Conservation (phyloP, 495 filamentous ascomycete species). For the Trichocladium uniseriatum region DNA sequence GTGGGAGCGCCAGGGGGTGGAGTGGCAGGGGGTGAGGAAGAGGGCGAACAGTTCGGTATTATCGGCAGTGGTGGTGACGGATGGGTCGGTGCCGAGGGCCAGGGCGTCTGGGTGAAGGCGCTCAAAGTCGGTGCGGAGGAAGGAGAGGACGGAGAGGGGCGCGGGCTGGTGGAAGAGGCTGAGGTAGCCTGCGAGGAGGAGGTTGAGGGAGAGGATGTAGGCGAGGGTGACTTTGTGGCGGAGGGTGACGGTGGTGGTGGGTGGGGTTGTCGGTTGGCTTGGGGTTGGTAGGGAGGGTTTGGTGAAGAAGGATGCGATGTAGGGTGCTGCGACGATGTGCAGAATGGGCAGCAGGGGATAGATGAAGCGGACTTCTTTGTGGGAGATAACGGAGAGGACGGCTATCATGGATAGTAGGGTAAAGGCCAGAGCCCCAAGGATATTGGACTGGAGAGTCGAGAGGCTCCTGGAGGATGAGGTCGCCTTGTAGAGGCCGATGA, state of each 20-base stretch:
- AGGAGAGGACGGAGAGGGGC: slow-evolving; percentile 58
- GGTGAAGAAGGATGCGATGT: slow-evolving; percentile 57
- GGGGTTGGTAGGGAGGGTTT: slow-evolving; percentile 16
- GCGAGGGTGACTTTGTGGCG: slow-evolving; percentile 46
- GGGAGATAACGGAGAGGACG: slow-evolving; percentile 68
- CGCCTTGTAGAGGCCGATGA: slow-evolving; percentile 53
- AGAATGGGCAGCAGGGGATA: slow-evolving; percentile 84
- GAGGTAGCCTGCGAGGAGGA: slow-evolving; percentile 64
- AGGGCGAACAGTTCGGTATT: slow-evolving; percentile 53
- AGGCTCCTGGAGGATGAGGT: slow-evolving; percentile 24
- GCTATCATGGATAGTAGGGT: slow-evolving; percentile 51
- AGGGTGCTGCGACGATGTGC: slow-evolving; percentile 66
- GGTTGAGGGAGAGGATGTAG: slow-evolving; percentile 54
- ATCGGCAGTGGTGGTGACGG: neutral
- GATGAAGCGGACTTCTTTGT: slow-evolving; percentile 97
- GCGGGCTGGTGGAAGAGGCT: slow-evolving; percentile 72
- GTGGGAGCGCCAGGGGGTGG: slow-evolving; percentile 91
- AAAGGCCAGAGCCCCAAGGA: slow-evolving; percentile 50
- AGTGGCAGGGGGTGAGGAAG: slow-evolving; percentile 97
- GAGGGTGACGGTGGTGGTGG: slow-evolving; percentile 18
- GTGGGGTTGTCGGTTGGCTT: slow-evolving; percentile 11
- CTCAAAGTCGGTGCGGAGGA: slow-evolving; percentile 65
- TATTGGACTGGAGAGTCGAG: slow-evolving; percentile 31
- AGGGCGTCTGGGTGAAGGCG: slow-evolving; percentile 33
- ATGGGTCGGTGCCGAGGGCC: slow-evolving; percentile 3